phyloP scores from a whole-genome alignment of 2,329 filamentous ascomycete species.

The Apiospora koreana region DNA sequence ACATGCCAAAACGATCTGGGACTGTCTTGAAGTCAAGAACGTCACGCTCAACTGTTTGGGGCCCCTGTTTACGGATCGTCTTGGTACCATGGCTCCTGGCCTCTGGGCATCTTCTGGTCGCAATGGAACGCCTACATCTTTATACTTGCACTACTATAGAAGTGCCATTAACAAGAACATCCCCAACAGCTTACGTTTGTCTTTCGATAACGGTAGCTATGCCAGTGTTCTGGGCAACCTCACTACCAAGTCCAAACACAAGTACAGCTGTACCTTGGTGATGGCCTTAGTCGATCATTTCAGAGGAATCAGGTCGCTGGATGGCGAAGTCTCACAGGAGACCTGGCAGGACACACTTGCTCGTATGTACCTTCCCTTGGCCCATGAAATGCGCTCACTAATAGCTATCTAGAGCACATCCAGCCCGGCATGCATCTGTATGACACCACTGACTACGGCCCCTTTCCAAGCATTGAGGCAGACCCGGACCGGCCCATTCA shows the following conservation, averaged over 20 bases:
- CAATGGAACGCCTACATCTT: slow-evolving; percentile 34
- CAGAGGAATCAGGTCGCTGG: slow-evolving; percentile 45
- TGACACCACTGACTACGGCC: slow-evolving; percentile 52
- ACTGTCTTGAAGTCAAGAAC: slow-evolving; percentile 54
- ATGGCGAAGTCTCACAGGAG: slow-evolving; percentile 38
- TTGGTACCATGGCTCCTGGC: slow-evolving; percentile 52
- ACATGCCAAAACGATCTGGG: slow-evolving; percentile 50
- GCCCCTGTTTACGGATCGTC: slow-evolving; percentile 55
- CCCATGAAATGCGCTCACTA: slow-evolving; percentile 17
- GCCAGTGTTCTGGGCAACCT: slow-evolving; percentile 50
- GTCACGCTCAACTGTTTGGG: slow-evolving; percentile 59
- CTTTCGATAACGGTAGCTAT: slow-evolving; percentile 53
- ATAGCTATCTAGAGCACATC: slow-evolving; percentile 38
- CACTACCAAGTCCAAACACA: slow-evolving; percentile 43
- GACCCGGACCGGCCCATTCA: slow-evolving; percentile 40
- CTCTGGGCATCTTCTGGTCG: slow-evolving; percentile 30
- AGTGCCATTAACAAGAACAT: slow-evolving; percentile 40
- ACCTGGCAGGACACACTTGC: slow-evolving; percentile 47
- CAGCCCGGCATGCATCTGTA: slow-evolving; percentile 40
- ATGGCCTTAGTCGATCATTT: slow-evolving; percentile 55
- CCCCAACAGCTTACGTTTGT: slow-evolving; percentile 46
- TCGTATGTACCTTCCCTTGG: slow-evolving; percentile 36
- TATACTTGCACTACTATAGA: slow-evolving; percentile 47
- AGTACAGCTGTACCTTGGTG: slow-evolving; percentile 51
- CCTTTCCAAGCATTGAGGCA: slow-evolving; percentile 50